These are phyloP conservation scores for Suillus sp. DNA, from an alignment of 768 basidiomycete genomes.

Conservation along the genomic window DNA sequence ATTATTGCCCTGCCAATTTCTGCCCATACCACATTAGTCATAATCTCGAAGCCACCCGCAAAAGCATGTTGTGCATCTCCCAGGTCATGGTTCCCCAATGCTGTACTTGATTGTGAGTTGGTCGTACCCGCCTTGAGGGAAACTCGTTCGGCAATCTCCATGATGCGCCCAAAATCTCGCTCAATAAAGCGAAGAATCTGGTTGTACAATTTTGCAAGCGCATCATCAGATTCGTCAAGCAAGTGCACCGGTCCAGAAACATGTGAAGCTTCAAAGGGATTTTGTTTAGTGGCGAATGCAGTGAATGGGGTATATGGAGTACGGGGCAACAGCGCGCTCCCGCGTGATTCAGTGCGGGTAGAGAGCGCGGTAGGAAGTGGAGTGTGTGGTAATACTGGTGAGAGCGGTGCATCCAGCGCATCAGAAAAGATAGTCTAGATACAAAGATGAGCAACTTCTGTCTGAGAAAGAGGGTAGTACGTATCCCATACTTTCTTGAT, in stretches of 20 bases:
- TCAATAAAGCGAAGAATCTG: slow-evolving; percentile 80
- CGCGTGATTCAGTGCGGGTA: slow-evolving; percentile 10
- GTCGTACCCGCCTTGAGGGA: slow-evolving; percentile 48
- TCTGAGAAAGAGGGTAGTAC: neutral
- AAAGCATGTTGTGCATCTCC: slow-evolving; percentile 15
- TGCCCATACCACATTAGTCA: slow-evolving; percentile 88
- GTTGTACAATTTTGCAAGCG: slow-evolving; percentile 79
- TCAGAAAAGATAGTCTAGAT: slow-evolving; percentile 73
- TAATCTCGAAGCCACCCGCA: slow-evolving; percentile 68
- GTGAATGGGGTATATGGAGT: slow-evolving; percentile 58
- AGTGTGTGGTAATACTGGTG: slow-evolving; percentile 77
- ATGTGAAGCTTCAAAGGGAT: slow-evolving; percentile 37
- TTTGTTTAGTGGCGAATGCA: slow-evolving; percentile 46
- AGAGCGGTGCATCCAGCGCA: slow-evolving; percentile 66
- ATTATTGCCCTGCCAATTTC: slow-evolving; percentile 80
- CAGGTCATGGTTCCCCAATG: slow-evolving; percentile 6
- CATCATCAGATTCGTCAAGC: slow-evolving; percentile 65
- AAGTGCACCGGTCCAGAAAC: slow-evolving; percentile 46
- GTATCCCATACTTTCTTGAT: slow-evolving; percentile 64
- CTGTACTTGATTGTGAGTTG: slow-evolving; percentile 16
- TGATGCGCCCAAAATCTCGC: slow-evolving; percentile 69
- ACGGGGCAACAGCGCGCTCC: slow-evolving; percentile 46
- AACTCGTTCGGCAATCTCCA: slow-evolving; percentile 76
- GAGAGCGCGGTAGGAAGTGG: slow-evolving; percentile 45
- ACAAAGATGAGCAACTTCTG: slow-evolving; percentile 12